A percentile compares a stretch with the other conserved stretches of the same genome.
phyloP scores from a whole-genome alignment of 768 basidiomycete genomes.

The Rhizopogon vinicolor region DNA sequence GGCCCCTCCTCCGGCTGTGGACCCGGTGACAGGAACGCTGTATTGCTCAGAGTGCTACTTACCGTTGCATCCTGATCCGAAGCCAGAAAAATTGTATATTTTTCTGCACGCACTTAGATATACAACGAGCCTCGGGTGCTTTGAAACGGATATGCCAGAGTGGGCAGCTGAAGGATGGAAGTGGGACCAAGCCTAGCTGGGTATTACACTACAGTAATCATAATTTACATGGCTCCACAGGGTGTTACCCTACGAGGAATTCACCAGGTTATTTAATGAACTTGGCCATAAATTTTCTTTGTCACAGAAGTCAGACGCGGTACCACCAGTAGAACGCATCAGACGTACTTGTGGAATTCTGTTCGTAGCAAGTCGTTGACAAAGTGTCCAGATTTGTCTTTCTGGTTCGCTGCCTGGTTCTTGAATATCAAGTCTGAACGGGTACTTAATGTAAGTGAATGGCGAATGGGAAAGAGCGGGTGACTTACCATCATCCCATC shows the following conservation, averaged over 20 bases:
- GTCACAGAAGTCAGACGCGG: constrained; percentile 46
- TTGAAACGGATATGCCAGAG: constrained; percentile 81
- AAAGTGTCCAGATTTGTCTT: constrained; percentile 66
- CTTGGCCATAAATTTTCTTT: no score
- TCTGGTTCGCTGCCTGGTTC: constrained; percentile 44
- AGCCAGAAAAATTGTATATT: constrained; percentile 89
- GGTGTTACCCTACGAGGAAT: constrained; percentile 45
- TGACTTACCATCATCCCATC: constrained; percentile 89
- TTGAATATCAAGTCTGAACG: constrained; percentile 91
- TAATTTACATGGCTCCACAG: constrained; percentile 49
- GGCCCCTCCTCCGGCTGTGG: constrained; percentile 24
- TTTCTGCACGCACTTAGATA: constrained; percentile 91
- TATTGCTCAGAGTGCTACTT: constrained; percentile 93
- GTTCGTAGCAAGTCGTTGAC: constrained; percentile 91
- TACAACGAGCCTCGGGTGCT: constrained; percentile 76
- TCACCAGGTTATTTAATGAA: no score
- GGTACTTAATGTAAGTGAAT: constrained; percentile 2
- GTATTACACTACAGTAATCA: background rate
- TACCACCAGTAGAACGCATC: background rate
- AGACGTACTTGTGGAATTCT: constrained; percentile 84
- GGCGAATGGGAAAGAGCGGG: background rate
- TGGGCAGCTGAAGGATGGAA: constrained; percentile 80
- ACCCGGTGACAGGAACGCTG: constrained; percentile 38
- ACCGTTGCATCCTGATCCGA: constrained; percentile 90
- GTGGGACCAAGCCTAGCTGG: constrained; percentile 47